Evolutionary conservation across 1,284 basidiomycete genomes (phyloP), one percentile per base, ranked within the genome.

Genomic region (Gomphus sp.): DNA sequence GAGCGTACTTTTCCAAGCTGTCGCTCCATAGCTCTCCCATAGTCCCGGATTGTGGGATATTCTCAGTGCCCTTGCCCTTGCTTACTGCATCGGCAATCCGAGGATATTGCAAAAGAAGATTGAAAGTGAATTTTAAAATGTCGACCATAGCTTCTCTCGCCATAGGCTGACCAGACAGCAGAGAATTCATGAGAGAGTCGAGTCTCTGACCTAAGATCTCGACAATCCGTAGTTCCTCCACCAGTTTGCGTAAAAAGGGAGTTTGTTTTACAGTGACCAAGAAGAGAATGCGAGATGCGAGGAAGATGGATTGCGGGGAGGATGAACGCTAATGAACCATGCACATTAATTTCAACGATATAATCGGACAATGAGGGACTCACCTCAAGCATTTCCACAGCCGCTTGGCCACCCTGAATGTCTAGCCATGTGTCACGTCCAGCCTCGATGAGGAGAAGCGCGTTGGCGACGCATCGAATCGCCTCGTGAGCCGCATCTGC

Each of bases 111-210:
- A 84, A 70, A 56, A 88, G 76, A 41, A 91, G 67, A 66, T 92
- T 91, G 71, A 90, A 92, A 7, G 79, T 74, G 55, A 91, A 76
- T 66, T 92, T 92, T 59, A 92, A 77, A 44, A 89, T 67, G 69
- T 92, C 89, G 2, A 80, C 79, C 77, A 85, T 80, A 4, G 88
- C 87, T 61, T 91, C 88, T 60, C 77, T 77, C 10, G 80, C 76
- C 72, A 82, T 80, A 61, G 77, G 78, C 11, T 76, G 69, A 49
- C 79, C 78, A 22, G 72, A 68, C 33, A 80, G 72, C 55, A 87
- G 73, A 49, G 70, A 72, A 41, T 67, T 70, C 8, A 73, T 71
- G 44, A 80, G 70, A n/a, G 73, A 66, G 64, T 84, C 87, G 49
- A 82, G 75, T 65, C 87, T 86, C 14, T 70, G 60, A 12, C 70